Conservation (phyloP, 139 green algal species). For the Astrephomene gubernaculifera region DNA sequence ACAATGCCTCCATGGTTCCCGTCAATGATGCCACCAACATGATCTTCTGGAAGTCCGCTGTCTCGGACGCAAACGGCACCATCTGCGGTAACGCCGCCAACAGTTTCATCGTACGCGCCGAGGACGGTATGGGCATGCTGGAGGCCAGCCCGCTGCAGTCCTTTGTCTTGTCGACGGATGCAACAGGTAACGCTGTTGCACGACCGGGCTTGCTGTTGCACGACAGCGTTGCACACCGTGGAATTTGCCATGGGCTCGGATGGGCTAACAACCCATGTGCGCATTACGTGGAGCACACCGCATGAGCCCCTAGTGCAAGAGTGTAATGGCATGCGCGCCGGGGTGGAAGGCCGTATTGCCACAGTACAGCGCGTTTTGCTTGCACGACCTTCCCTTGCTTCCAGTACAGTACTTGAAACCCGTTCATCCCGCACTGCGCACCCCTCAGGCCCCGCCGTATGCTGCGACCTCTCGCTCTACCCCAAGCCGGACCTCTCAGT, state of each 20-base stretch:
- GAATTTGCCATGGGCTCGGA: too few species aligned
- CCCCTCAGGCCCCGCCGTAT: not conserved
- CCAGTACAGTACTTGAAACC: too few species aligned
- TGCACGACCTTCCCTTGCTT: too few species aligned
- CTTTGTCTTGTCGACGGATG: not conserved
- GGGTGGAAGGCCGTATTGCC: too few species aligned
- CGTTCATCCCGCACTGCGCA: too few species aligned
- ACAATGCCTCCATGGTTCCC: not conserved
- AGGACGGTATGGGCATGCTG: not conserved
- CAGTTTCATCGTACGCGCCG: not conserved
- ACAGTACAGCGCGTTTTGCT: too few species aligned
- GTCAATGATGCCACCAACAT: not conserved
- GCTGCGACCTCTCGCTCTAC: not conserved
- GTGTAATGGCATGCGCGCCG: too few species aligned
- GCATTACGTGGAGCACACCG: too few species aligned
- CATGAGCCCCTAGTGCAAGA: too few species aligned
- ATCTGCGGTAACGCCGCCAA: conserved; percentile 8
- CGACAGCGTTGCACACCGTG: too few species aligned
- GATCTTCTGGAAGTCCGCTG: not conserved
- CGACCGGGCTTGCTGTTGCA: too few species aligned
- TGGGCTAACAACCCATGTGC: too few species aligned
- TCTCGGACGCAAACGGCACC: not conserved
- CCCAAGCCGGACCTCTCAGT: not conserved
- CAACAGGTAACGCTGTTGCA: not conserved
- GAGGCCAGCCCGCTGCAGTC: not conserved